Evolutionary conservation across 2,329 filamentous ascomycete species (phyloP), one percentile per base, ranked within the genome.

Genomic region (Teratosphaeria gauchensis): DNA sequence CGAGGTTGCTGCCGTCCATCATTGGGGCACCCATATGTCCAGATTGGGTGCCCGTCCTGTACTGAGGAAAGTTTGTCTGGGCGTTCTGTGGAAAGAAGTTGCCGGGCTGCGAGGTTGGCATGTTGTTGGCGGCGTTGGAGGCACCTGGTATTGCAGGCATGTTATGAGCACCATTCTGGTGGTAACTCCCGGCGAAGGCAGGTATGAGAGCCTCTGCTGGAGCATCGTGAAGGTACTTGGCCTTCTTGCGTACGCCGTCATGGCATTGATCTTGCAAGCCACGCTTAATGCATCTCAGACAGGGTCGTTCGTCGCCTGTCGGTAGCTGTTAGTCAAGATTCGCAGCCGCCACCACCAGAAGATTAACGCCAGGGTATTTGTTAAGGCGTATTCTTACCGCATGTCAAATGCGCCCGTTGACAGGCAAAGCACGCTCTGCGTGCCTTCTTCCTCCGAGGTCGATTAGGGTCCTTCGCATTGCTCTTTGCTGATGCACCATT

Each of bases 161-260:
- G 56, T 57, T 59, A 33, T 63, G 63, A 16, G 57, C 56, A 33
- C 67, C 66, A 53, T 65, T 64, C 59, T 66, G 56, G 19, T 65
- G 82, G 68, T 87, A 89, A 62, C 81, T 85, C 32, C 86, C 84
- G 4, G 87, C 86, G 54, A 94, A 81, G 51, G 94, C 90, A n/a
- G 92, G 90, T 71, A 92, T 83, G 62, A 96, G 80, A 53, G 91
- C 91, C 72, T 95, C 91, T 56, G 90, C 85, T 38, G 92, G 92
- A 30, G 92, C 91, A 80, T 97, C 94, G 71, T 97, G 92, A 58
- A 99, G 88, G 74, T 99, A 99, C 74, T 99, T 99, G 56, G 94
- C 94, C 81, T 97, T 99, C 76, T 99, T 99, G 63, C 94, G 88
- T 56, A 97, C 91, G 57, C 94, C 94, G 71, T 99, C 94, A 73